Base-by-base conservation (phyloP, 805 yeast species). In the Suhomyces sp. region DNA sequence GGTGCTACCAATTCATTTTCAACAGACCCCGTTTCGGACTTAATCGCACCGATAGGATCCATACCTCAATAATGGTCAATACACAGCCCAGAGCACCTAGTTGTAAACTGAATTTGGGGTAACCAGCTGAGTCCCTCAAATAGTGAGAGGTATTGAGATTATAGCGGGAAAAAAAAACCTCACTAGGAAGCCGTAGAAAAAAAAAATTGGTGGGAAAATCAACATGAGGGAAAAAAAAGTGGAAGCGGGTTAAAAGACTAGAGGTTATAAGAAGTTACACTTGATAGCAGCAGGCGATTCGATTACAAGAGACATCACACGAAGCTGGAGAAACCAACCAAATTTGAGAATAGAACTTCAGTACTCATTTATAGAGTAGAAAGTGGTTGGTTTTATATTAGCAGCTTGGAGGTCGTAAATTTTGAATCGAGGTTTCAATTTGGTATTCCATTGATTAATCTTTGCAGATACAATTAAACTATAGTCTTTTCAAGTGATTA, bases 221-320 rank as follows among this genome's bases (percentile, higher is more conserved):
- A 46, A 33, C 43, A 27, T 33, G 47, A 31, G 27, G 43, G 37
- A 25, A 37, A 33, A 33, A 45, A 46, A 46, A 33, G 19, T 35
- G 27, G 40, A 12, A 44, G 17, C 41, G 22, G 21, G 22, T 17
- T 37, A 19, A 12, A 17, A 37, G 41, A 37, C 22, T 19, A 37
- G 22, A 37, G 41, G 20, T 37, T 37, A 37, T 12, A 12, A 19
- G 41, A 17, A 31, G 35, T 31, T 19, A 17, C 41, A 37, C 22
- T 17, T n/a, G 21, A 8, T 37, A 37, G 22, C 22, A 37, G 17
- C 22, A 37, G 19, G 41, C 41, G 41, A n/a, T 37, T 37, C 22
- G 41, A 37, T 8, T 17, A 17, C n/a, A 17, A 17, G 41, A 31
- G 17, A 31, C 41, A 37, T 37, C 41, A 37, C 22, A 7, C 20